Conservation (phyloP, 2,329 filamentous ascomycete genomes). For the Didymosphaeria variabile region DNA sequence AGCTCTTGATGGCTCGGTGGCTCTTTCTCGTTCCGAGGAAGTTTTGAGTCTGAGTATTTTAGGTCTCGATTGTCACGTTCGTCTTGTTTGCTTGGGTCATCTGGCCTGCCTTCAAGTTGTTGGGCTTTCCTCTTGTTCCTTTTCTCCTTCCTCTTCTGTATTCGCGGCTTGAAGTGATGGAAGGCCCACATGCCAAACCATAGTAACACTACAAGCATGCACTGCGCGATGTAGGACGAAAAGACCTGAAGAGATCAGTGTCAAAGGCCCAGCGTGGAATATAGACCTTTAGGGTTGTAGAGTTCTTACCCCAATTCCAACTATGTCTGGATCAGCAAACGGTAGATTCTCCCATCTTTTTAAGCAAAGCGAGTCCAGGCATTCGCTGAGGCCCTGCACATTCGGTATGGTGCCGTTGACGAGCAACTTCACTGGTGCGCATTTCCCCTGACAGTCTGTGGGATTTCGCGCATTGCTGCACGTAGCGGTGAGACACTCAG, state of each 20-base stretch:
- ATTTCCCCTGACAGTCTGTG: constrained; percentile 10
- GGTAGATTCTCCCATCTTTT: constrained; percentile 21
- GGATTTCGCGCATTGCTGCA: constrained; percentile 24
- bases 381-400: constrained; percentile 24
- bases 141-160: background rate
- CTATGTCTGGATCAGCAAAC: constrained; percentile 29
- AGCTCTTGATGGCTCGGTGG: constrained; percentile 10
- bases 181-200: constrained; percentile 23
- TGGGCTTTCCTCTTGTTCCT: background rate
- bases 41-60: too few species aligned
- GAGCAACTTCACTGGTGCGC: constrained; percentile 24
- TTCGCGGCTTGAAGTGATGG: background rate
- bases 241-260: constrained; percentile 24
- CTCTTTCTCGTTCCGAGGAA: background rate
- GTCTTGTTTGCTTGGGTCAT: background rate
- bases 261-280: too few species aligned
- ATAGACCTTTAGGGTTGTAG: too few species aligned
- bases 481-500: constrained; percentile 27
- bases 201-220: constrained; percentile 27
- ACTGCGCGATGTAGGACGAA: constrained; percentile 35
- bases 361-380: constrained; percentile 22
- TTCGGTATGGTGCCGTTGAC: constrained; percentile 24
- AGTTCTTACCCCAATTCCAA: constrained; percentile 29
- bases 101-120: background rate
- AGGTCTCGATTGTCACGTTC: background rate